Evolutionary conservation across 345 rosid species (phyloP), one percentile per base, ranked within the genome.

Genomic region (Tarenaya hassleriana): DNA sequence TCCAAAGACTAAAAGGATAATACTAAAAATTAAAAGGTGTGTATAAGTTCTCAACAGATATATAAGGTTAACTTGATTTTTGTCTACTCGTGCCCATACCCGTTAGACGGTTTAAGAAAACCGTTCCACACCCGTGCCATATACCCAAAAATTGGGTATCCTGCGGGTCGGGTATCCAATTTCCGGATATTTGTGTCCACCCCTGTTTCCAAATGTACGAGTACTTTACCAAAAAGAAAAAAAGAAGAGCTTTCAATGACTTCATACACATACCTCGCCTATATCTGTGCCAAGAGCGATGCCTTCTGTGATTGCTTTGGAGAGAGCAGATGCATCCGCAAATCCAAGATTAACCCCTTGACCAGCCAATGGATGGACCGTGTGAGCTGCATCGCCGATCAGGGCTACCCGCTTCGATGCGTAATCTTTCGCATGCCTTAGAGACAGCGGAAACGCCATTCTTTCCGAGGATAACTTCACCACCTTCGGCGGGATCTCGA

Each of bases 341-440:
- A 86, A 86, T 41, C 97, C 97, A 74, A 92, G 54, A 75, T 92
- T 88, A 16, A 88, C 98, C 57, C 97, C 95, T 72, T 92, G 98
- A 58, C 96, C 98, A 27, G 96, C 98, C 69, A 88, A 71, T 6
- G 98, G 98, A 67, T 88, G 96, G 54, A 92, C 86, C 10, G 96
- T 79, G 47, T 88, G 98, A 37, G 98, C 96, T 8, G 96, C 95
- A 75, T 85, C 98, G 38, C 97, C 97, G 10, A 86, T 45, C 13
- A 90, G 83, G 60, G 73, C 96, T 43, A 80, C 74, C 29, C 73
- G 91, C 46, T 67, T 81, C 7, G 95, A 66, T 12, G 69, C 90
- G 54, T 92, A 88, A 57, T 74, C 50, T 5, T 74, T 76, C 10
- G 95, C 94, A 41, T 92, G 95, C 78, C 46, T 76, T 47, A 84